Conservation (phyloP, 192 early-diverging fungal genomes). For the Obelidium mucronatum region DNA sequence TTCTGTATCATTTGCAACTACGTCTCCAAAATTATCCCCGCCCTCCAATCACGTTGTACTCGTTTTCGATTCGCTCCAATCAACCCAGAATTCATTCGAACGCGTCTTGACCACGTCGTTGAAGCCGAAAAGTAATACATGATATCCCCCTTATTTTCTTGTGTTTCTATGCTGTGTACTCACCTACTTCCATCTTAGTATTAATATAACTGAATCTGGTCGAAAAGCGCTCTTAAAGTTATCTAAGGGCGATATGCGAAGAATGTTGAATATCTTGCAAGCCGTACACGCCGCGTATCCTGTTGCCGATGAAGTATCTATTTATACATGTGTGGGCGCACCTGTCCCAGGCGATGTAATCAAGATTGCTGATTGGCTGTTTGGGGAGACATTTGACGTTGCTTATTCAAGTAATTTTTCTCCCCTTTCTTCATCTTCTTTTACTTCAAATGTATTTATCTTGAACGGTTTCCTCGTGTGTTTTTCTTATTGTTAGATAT, state of each 20-base stretch:
- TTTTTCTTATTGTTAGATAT: slow-evolving; percentile 63
- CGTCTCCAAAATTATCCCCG: slow-evolving; percentile 96
- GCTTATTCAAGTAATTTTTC: slow-evolving; percentile 59
- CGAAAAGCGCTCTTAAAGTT: slow-evolving; percentile 81
- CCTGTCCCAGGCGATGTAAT: slow-evolving; percentile 89
- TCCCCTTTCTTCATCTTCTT: slow-evolving; percentile 1
- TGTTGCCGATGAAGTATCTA: slow-evolving; percentile 72
- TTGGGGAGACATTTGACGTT: slow-evolving; percentile 85
- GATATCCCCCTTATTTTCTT: neutral
- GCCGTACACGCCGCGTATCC: slow-evolving; percentile 89
- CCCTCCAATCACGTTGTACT: slow-evolving; percentile 98
- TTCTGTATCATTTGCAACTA: slow-evolving; percentile 99
- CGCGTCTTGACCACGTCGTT: slow-evolving; percentile 64
- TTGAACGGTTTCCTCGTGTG: neutral
- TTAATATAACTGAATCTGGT: slow-evolving; percentile 83
- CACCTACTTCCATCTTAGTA: slow-evolving; percentile 44
- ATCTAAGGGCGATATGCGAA: slow-evolving; percentile 96
- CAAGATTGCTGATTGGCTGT: slow-evolving; percentile 74
- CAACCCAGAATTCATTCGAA: slow-evolving; percentile 76
- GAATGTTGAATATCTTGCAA: slow-evolving; percentile 93
- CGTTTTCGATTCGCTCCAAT: slow-evolving; percentile 95
- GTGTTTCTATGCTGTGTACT: neutral
- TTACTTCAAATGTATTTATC: neutral
- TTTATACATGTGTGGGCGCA: slow-evolving; percentile 93
- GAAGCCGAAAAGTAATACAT: slow-evolving; percentile 38